phyloP scores from a whole-genome alignment of 2,329 filamentous ascomycete genomes.

The Monilinia vaccinii-corymbosi region DNA sequence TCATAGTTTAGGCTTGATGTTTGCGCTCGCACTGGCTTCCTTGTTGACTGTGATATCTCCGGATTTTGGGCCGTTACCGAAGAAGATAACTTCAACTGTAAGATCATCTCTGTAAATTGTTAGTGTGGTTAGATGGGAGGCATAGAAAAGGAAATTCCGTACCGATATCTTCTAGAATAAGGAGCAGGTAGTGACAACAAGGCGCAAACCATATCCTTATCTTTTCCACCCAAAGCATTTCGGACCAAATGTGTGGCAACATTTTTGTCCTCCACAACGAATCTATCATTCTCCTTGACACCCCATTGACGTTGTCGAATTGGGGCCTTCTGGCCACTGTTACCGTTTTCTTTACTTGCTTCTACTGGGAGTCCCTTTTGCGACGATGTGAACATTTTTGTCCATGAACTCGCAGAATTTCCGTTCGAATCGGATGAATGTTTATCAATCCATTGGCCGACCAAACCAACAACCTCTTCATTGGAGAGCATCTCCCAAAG shows the following conservation, averaged over 20 bases:
- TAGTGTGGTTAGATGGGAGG: conserved; percentile 5
- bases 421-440: conserved; percentile 38
- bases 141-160: conserved; percentile 27
- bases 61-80: conserved; percentile 69
- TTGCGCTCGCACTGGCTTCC: conserved; percentile 61
- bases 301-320: conserved; percentile 91
- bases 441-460: conserved; percentile 91
- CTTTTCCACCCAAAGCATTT: conserved; percentile 88
- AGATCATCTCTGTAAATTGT: conserved; percentile 65
- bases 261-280: conserved; percentile 91
- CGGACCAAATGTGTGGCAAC: conserved; percentile 91
- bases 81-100: conserved; percentile 98
- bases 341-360: conserved; percentile 39
- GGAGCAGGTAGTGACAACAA: conserved; percentile 85
- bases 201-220: conserved; percentile 88
- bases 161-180: conserved; percentile 86
- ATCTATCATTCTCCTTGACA: conserved; percentile 67
- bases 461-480: conserved; percentile 92
- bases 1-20: conserved; percentile 28
- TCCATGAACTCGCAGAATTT: conserved; percentile 52
- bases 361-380: conserved; percentile 65
- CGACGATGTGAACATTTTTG: conserved; percentile 49
- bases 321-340: conserved; percentile 72
- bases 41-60: conserved; percentile 76
- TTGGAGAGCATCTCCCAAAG: conserved; percentile 99